Evolutionary conservation across 495 filamentous ascomycete genomes (phyloP).

Genomic region (Aspergillus hancockii): DNA sequence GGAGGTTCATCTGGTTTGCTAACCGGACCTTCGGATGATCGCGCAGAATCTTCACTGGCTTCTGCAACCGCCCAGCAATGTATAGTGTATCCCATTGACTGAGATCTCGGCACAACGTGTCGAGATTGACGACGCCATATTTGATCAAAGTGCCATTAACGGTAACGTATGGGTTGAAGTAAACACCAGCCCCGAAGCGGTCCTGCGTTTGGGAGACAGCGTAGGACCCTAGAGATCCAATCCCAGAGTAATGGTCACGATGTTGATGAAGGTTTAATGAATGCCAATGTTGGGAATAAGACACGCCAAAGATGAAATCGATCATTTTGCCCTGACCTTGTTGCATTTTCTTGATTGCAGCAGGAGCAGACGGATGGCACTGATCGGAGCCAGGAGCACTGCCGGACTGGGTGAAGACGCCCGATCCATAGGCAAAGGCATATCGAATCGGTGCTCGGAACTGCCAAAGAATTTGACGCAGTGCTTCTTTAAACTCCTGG

Average conservation of each 20-base stretch:
- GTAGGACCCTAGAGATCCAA: slow-evolving; percentile 83
- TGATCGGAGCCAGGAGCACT: slow-evolving; percentile 45
- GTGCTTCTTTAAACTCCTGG: slow-evolving; percentile 86
- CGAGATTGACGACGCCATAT: slow-evolving; percentile 92
- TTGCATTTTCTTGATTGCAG: slow-evolving; percentile 77
- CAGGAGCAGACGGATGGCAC: slow-evolving; percentile 73
- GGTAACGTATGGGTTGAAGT: slow-evolving; percentile 94
- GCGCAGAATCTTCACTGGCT: slow-evolving; percentile 95
- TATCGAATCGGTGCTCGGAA: slow-evolving; percentile 93
- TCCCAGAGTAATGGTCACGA: slow-evolving; percentile 85
- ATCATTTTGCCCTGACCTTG: slow-evolving; percentile 92
- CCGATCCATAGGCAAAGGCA: slow-evolving; percentile 95
- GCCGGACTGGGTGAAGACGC: slow-evolving; percentile 84
- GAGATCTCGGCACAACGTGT: slow-evolving; percentile 83
- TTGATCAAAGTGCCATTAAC: slow-evolving; percentile 97
- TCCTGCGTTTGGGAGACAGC: slow-evolving; percentile 84
- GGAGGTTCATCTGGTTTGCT: slow-evolving; percentile 91
- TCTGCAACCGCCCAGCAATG: slow-evolving; percentile 90
- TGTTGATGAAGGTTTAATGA: slow-evolving; percentile 85
- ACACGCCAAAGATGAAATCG: slow-evolving; percentile 96
- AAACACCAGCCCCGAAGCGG: slow-evolving; percentile 85
- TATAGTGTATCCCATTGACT: slow-evolving; percentile 90
- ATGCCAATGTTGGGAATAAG: slow-evolving; percentile 96
- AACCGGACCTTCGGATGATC: slow-evolving; percentile 89
- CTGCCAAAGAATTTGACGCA: slow-evolving; percentile 87